Conservation (phyloP, 495 filamentous ascomycete species). For the Cercophora scortea region DNA sequence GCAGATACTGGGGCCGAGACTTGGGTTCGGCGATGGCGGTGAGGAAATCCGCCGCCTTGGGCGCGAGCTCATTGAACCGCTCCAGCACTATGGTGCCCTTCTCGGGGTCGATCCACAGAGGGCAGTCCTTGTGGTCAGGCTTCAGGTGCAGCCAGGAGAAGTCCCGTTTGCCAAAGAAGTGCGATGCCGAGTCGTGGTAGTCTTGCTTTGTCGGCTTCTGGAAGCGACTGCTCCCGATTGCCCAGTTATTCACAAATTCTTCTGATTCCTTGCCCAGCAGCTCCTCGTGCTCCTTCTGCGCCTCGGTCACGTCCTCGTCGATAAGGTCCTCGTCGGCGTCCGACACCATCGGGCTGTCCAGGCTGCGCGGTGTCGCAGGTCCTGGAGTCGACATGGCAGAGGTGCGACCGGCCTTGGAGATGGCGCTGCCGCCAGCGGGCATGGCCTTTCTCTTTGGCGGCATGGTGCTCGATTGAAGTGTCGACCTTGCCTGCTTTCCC, state of each 20-base stretch:
- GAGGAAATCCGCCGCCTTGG: constrained; percentile 86
- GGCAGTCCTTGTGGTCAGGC: constrained; percentile 78
- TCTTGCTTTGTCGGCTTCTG: constrained; percentile 16
- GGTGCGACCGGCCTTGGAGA: constrained; percentile 44
- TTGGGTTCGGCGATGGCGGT: constrained; percentile 92
- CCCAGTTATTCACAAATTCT: constrained; percentile 44
- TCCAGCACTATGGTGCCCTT: constrained; percentile 89
- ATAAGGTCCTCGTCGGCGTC: constrained; percentile 49
- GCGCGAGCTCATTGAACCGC: constrained; percentile 79
- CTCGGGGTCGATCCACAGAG: constrained; percentile 83
- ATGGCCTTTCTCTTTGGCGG: constrained; percentile 70
- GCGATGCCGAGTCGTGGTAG: constrained; percentile 36
- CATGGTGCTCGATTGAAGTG: constrained; percentile 35
- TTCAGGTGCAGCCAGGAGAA: constrained; percentile 77
- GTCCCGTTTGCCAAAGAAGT: constrained; percentile 50
- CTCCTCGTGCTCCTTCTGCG: constrained; percentile 41
- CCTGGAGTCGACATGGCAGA: constrained; percentile 64
- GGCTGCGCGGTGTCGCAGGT: constrained; percentile 54
- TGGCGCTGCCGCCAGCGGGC: constrained; percentile 41
- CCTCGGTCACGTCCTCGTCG: constrained; percentile 59
- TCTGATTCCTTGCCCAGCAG: constrained; percentile 54
- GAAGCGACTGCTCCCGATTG: constrained; percentile 41
- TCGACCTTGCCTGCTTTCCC: too few species aligned
- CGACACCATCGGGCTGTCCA: constrained; percentile 48
- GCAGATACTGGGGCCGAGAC: constrained; percentile 77